Conservation (phyloP, 2,329 filamentous ascomycete species). For the Hypomyces rosellus region DNA sequence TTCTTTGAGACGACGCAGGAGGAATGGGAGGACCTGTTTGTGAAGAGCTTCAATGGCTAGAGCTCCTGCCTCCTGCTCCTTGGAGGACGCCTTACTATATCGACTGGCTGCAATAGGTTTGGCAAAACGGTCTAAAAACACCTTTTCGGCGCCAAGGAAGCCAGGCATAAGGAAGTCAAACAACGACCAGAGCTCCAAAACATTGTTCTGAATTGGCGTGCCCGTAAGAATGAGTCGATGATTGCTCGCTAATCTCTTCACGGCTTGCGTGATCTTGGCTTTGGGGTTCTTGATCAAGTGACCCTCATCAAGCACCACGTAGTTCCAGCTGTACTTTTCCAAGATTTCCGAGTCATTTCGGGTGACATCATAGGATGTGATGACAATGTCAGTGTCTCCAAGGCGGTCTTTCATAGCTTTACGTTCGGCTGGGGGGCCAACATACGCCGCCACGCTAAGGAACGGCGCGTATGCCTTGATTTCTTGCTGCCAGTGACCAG, state of each 20-base stretch:
- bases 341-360: conserved; percentile 89
- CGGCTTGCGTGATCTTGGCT: conserved; percentile 88
- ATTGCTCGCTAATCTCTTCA: conserved; percentile 84
- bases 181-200: conserved; percentile 92
- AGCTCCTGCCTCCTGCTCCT: conserved; percentile 95
- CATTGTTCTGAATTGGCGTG: conserved; percentile 96
- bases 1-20: conserved; percentile 92
- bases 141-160: conserved; percentile 87
- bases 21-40: conserved; percentile 95
- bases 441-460: conserved; percentile 81
- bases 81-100: conserved; percentile 94
- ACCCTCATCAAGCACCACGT: conserved; percentile 93
- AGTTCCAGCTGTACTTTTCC: conserved; percentile 85
- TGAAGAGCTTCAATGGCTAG: conserved; percentile 96
- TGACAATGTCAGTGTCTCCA: conserved; percentile 78
- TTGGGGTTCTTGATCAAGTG: conserved; percentile 99
- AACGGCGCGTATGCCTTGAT: conserved; percentile 95
- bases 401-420: conserved; percentile 63
- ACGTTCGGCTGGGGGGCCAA: conserved; percentile 79
- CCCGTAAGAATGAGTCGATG: conserved; percentile 94
- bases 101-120: conserved; percentile 93
- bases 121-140: conserved; percentile 92
- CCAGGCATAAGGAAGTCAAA: conserved; percentile 99
- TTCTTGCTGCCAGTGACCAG: conserved; percentile 98
- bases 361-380: conserved; percentile 97